Evolutionary conservation across 164 flowering plant genomes (phyloP), one percentile per base, ranked within the genome.

Genomic region (Macadamia integrifolia): DNA sequence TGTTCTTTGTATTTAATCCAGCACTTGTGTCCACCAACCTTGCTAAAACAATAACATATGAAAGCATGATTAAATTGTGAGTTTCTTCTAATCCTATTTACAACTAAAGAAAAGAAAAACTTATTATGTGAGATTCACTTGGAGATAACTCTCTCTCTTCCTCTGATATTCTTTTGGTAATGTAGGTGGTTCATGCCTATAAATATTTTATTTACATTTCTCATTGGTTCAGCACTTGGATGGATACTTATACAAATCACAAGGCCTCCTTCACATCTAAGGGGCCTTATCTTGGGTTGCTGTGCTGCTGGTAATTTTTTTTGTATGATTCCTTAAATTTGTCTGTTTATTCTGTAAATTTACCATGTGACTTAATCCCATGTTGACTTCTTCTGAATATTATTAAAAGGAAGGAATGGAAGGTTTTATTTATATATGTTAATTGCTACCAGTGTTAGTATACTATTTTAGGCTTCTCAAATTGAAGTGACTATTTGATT

Each of bases 111-210:
- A 23, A 23, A 23, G 23, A 23, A 23, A 23, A 23, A 23, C 6
- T 66, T 46, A 55, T 9, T n/a, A 13, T 53, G n/a, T 60, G 3
- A 3, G 0, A 11, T 53, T 9, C 7, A 18, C 12, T 60, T 52
- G 32, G 67, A n/a, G 58, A 40, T 53, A 48, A 28, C 40, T 35
- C 42, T 9, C 4, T 43, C 13, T 30, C 12, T 53, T 48, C 28
- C 50, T 31, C 57, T 63, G 53, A 9, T 66, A 35, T 43, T 35
- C 12, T 69, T 58, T 35, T 17, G 30, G 13, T 67, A 12, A 11
- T 60, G 60, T 65, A 93, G 98, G 92, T 93, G 98, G 98, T 93
- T 84, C 80, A 93, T 93, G 98, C 98, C 96, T 9, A 9, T 90
- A 62, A 93, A 93, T 71, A 76, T 90, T 46, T 83, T 88, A 32